These are phyloP conservation scores for Aureobasidium mangrovei DNA, from an alignment of 2,329 filamentous ascomycete species.

Conservation along the genomic window DNA sequence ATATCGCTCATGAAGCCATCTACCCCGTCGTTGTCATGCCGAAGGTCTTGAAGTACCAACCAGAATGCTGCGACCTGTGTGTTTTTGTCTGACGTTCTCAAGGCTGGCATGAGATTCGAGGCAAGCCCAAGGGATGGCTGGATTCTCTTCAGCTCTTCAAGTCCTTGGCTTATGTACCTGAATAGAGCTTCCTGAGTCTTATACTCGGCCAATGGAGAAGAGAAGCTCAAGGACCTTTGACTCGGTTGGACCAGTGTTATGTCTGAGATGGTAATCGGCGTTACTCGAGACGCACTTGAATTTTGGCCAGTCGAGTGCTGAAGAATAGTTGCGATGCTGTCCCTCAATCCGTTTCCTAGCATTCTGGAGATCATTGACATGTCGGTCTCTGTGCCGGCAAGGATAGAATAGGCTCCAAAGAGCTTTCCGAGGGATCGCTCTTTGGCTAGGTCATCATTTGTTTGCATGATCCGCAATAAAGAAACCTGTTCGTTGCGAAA, in stretches of 20 bases:
- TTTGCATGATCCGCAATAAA: conserved; percentile 74
- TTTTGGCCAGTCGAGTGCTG: conserved; percentile 15
- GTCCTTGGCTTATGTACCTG: conserved; percentile 15
- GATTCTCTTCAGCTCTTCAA: background rate
- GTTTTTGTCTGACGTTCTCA: conserved; percentile 50
- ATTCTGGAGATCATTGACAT: conserved; percentile 59
- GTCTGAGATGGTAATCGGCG: conserved; percentile 20
- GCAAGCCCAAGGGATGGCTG: conserved; percentile 27
- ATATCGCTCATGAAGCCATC: conserved; percentile 56
- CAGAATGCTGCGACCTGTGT: conserved; percentile 65
- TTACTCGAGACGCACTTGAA: conserved; percentile 3
- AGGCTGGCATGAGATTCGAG: conserved; percentile 54
- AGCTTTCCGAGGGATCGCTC: conserved; percentile 65
- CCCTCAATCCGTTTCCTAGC: conserved; percentile 60
- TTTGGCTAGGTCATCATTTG: conserved; percentile 71
- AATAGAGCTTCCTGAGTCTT: conserved; percentile 23
- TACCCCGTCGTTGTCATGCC: conserved; percentile 44
- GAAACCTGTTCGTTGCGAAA: conserved; percentile 75
- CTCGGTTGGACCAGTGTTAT: conserved; percentile 9
- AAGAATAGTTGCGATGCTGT: conserved; percentile 55
- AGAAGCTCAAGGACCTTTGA: conserved; percentile 17
- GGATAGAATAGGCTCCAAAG: conserved; percentile 59
- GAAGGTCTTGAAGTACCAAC: conserved; percentile 66
- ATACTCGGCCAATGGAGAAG: conserved; percentile 21
- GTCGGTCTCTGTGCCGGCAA: conserved; percentile 54